phyloP scores from a whole-genome alignment of 2,329 filamentous ascomycete genomes.

The Arthrinium phaeospermum region DNA sequence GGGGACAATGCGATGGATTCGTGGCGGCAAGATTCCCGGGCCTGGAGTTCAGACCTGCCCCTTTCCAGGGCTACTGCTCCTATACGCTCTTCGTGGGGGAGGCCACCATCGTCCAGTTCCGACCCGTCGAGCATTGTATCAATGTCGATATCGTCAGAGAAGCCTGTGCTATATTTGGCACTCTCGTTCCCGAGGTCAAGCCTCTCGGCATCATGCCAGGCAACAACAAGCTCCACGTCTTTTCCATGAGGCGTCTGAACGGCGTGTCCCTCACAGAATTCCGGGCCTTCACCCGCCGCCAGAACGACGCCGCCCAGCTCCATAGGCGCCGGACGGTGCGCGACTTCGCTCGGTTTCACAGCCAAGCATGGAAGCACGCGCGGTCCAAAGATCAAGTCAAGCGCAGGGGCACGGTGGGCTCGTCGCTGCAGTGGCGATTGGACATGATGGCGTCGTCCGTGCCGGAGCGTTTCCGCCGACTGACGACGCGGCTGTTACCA shows the following conservation, averaged over 20 bases:
- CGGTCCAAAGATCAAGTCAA: conserved; percentile 25
- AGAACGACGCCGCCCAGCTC: conserved; percentile 17
- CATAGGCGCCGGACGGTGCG: conserved; percentile 42
- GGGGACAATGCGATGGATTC: conserved; percentile 41
- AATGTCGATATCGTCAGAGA: conserved; percentile 43
- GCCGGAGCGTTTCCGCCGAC: conserved; percentile 40
- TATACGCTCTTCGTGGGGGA: conserved; percentile 51
- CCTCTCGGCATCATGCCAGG: conserved; percentile 36
- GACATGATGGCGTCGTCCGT: conserved; percentile 43
- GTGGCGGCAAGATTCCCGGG: conserved; percentile 39
- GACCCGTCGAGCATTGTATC: conserved; percentile 49
- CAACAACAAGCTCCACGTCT: conserved; percentile 41
- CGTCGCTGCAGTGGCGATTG: conserved; percentile 47
- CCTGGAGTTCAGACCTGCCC: conserved; percentile 38
- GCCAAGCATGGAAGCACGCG: conserved; percentile 41
- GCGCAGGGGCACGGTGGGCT: conserved; percentile 45
- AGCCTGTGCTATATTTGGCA: conserved; percentile 47
- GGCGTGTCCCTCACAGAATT: conserved; percentile 48
- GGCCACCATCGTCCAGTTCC: conserved; percentile 53
- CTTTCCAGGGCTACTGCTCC: conserved; percentile 58
- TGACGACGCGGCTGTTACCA: conserved; percentile 34
- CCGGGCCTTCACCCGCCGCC: conserved; percentile 25
- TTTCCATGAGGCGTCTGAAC: conserved; percentile 47
- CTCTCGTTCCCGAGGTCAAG: conserved; percentile 48
- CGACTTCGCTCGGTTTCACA: conserved; percentile 50